Base-by-base conservation (phyloP, 73 alveolate genomes). In the Stentor roeselii region DNA sequence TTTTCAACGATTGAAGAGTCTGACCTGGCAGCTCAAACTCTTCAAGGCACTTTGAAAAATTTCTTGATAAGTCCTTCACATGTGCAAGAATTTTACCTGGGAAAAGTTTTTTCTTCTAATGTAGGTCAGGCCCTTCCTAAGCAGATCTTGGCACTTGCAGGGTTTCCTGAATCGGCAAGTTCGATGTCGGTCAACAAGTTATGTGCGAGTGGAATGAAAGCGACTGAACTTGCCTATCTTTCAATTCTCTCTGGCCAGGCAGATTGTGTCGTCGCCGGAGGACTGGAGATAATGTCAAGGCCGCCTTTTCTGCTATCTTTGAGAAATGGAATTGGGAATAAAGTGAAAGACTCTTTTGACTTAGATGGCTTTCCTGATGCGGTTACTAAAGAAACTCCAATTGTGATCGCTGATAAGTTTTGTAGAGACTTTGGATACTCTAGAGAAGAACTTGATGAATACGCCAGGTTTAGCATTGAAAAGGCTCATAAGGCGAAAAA, bases 151-250 rank as follows among this genome's bases (percentile, higher is more conserved):
- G 86, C 90, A 4, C 88, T 89, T 34, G 93, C 98, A 0, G 97
- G 95, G 50, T n/a, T 90, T 21, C 91, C 91, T 1, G 85, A 39
- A 15, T 36, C 58, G n/a, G 93, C 82, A 40, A 80, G 60, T 34
- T 61, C 92, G 89, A 87, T 91, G 39, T 75, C 88, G 60, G 88
- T 93, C 42, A 94, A 92, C 92, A 93, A 93, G 75, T 97, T 77
- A 77, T 89, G 95, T 37, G 95, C 97, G 50, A 84, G 95, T 60
- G 99, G 99, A 37, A 78, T 95, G 97, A 95, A 93, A 84, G 86
- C 97, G n/a, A 90, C 93, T 36, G 86, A 85, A 92, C 76, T 92
- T 36, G 99, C 95, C 6, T 92, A 97, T 32, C 87, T 86, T 59
- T 78, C 93, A 35, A 93, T 95, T 50, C 90, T 92, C 35, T 88